Percentiles rank a stretch among this genome's conserved stretches.
These are phyloP conservation scores for Fragilaria radians DNA, from an alignment of 108 stramenopile genomes.

Conservation along the genomic window DNA sequence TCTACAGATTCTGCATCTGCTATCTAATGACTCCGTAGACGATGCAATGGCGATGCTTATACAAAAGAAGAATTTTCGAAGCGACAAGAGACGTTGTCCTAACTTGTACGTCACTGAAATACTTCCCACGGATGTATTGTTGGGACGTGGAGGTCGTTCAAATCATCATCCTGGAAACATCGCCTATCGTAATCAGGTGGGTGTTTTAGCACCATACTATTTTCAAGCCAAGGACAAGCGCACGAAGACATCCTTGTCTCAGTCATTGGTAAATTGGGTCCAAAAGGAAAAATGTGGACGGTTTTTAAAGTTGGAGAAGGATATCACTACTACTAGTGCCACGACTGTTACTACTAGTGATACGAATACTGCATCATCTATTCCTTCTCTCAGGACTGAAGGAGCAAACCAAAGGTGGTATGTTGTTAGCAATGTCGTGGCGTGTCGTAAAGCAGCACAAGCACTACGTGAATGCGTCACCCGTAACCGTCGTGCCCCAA, in stretches of 20 bases:
- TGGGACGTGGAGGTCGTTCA: conserved; percentile 37
- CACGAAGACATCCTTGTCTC: conserved; percentile 32
- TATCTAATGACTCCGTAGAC: neutral
- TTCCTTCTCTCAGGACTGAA: no score
- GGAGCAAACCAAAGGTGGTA: conserved; percentile 6
- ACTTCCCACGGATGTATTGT: conserved; percentile 22
- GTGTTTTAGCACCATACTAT: conserved; percentile 25
- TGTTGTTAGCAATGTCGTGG: conserved; percentile 17
- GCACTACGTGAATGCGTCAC: conserved; percentile 26
- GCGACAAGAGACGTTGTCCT: no score
- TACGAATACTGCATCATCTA: no score
- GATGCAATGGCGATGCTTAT: neutral
- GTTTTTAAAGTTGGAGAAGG: conserved; percentile 22
- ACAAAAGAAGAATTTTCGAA: no score
- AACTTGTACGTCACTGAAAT: conserved; percentile 7
- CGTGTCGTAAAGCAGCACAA: conserved; percentile 36
- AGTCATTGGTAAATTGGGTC: neutral
- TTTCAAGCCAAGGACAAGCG: conserved; percentile 24
- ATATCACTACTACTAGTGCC: no score
- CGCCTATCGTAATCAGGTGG: conserved; percentile 29
- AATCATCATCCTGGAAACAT: conserved; percentile 48
- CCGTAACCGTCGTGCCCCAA: no score
- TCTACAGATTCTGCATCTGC: no score
- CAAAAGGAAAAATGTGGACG: conserved; percentile 9
- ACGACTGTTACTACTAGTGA: no score